Conservation (phyloP, 352 stramenopile genomes). For the Globisporangium nagaii region DNA sequence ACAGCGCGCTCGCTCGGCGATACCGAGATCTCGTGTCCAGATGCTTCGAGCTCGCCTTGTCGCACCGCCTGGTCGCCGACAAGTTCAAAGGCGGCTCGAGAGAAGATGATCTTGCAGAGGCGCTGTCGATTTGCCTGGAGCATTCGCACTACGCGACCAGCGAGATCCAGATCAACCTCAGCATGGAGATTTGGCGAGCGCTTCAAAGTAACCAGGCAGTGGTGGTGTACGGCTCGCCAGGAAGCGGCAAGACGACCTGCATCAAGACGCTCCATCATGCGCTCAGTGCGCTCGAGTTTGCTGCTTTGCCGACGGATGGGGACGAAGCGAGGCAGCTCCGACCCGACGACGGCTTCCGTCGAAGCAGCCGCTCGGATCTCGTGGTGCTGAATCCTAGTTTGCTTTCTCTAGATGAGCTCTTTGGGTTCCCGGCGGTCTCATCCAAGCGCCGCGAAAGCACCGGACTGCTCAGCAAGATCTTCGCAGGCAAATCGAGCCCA, state of each 20-base stretch:
- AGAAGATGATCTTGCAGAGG: slow-evolving; percentile 31
- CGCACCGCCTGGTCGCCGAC: slow-evolving; percentile 16
- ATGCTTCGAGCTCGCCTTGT: slow-evolving; percentile 22
- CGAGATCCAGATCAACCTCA: slow-evolving; percentile 16
- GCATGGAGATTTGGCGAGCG: slow-evolving; percentile 33
- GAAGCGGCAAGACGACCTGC: slow-evolving; percentile 42
- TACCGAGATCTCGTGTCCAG: slow-evolving; percentile 7
- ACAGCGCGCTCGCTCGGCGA: not conserved
- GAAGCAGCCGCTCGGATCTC: slow-evolving; percentile 12
- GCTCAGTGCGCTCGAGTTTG: slow-evolving; percentile 35
- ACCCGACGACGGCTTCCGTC: too few relatives aligned
- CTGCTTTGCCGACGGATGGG: not conserved
- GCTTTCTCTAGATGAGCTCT: slow-evolving; percentile 27
- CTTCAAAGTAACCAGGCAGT: slow-evolving; percentile 21
- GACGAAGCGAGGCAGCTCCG: not conserved
- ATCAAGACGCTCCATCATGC: slow-evolving; percentile 44
- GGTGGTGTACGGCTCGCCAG: slow-evolving; percentile 31
- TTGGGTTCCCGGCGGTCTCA: slow-evolving; percentile 8
- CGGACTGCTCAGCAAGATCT: slow-evolving; percentile 2
- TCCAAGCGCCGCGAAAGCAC: not conserved
- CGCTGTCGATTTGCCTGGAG: slow-evolving; percentile 39
- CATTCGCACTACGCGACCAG: slow-evolving; percentile 14
- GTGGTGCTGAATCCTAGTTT: slow-evolving; percentile 27
- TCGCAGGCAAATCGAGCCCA: not conserved
- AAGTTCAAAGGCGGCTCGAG: not conserved